These are phyloP conservation scores for Cicer arietinum DNA, from an alignment of 306 rosid genomes.

Conservation along the genomic window DNA sequence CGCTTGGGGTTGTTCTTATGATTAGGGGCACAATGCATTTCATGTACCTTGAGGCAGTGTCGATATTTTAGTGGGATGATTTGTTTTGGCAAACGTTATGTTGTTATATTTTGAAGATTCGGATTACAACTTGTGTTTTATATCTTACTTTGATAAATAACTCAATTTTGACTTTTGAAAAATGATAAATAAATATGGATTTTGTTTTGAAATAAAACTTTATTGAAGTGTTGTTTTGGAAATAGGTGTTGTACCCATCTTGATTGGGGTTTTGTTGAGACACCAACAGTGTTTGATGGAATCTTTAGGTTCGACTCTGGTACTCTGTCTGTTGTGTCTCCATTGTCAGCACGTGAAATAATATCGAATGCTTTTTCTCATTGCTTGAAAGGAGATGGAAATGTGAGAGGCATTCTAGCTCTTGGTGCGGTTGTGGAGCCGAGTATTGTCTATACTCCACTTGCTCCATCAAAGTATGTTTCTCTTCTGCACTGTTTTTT, in stretches of 20 bases:
- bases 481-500: conserved; percentile 50
- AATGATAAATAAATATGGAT: neutral
- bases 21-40: no score
- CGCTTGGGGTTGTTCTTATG: no score
- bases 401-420: conserved; percentile 94
- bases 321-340: conserved; percentile 81
- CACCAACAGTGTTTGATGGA: conserved; percentile 92
- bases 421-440: conserved; percentile 98
- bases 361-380: conserved; percentile 91
- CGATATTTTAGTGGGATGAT: no score
- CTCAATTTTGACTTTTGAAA: no score
- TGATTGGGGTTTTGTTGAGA: conserved; percentile 79
- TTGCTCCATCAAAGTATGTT: conserved; percentile 93
- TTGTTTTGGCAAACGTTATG: no score
- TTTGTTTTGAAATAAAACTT: conserved; percentile 41
- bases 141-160: no score
- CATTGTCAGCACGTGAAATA: conserved; percentile 75
- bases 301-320: conserved; percentile 95
- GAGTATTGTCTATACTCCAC: conserved; percentile 89
- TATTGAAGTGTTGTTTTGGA: conserved; percentile 47
- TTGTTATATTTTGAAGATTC: no score
- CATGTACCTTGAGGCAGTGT: no score
- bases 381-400: conserved; percentile 86
- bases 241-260: conserved; percentile 88
- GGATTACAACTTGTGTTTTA: no score